Evolutionary conservation across 257 asterid species (phyloP), one percentile per base, ranked within the genome.

Genomic region (Solanum virginianum): DNA sequence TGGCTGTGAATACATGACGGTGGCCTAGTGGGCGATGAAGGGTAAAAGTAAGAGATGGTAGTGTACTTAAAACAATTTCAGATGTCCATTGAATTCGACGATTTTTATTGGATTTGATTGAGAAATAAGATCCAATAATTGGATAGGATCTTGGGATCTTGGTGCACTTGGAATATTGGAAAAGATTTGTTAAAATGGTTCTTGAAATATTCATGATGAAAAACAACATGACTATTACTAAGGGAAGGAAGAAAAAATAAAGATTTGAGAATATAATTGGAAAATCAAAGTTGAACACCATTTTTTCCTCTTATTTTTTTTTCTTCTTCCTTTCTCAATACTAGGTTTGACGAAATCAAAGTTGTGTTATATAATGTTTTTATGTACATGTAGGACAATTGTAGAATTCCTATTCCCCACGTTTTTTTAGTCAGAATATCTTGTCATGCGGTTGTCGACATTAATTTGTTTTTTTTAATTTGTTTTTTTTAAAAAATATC

Each of bases 1-100:
- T 87, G 7, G 93, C 98, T 1, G 97, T 94, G 89, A 89, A 87
- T 53, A 93, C 59, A 20, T 87, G 91, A 9, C 80, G 86, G 80
- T 83, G 49, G 20, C 94, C 92, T 8, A 91, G n/a, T 13, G 98
- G 92, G 45, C 95, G 91, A 91, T 32, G 57, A 66, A 66, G 74
- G 7, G 74, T 66, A 29, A 66, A 66, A 29, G 74, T 66, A 0
- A 66, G 45, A 66, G 74, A 66, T 66, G 74, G 45, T 66, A 14
- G 1, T 29, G 20, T 29, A 66, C 74, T 66, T 66, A 66, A 17
- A 66, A 66, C 74, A 66, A 66, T 66, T 66, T 66, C 74, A 29
- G 74, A 66, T 66, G 74, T 66, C 74, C 74, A 66, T 29, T 66
- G 45, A 66, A 66, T 66, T 15, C 74, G n/a, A 15, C 47, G 74